phyloP scores from a whole-genome alignment of 108 stramenopile species.

The Cyclotella cryptica region DNA sequence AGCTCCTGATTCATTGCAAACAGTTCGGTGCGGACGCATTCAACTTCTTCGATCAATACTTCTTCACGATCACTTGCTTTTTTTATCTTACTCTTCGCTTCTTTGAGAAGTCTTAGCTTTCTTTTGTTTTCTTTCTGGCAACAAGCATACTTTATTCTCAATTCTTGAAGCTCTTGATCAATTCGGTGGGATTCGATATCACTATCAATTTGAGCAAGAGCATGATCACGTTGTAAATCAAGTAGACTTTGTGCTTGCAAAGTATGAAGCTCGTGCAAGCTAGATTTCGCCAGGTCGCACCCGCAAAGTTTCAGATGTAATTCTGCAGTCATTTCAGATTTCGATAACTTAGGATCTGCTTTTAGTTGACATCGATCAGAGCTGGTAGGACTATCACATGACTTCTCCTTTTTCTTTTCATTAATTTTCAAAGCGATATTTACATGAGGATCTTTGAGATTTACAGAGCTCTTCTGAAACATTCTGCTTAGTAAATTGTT shows the following conservation, averaged over 20 bases:
- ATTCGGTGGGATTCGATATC: not conserved
- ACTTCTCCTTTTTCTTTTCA: not conserved
- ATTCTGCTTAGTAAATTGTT: not conserved
- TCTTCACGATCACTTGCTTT: constrained; percentile 16
- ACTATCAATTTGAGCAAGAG: not conserved
- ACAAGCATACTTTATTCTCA: constrained; percentile 1
- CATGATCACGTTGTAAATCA: constrained; percentile 15
- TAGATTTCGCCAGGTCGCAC: constrained; percentile 23
- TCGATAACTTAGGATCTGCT: not conserved
- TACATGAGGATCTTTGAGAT: not conserved
- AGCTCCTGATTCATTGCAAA: constrained; percentile 14
- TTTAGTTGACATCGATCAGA: not conserved
- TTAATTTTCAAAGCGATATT: not conserved
- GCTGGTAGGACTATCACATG: no score
- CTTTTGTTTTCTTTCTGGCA: constrained; percentile 15
- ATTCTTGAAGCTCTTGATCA: constrained; percentile 6
- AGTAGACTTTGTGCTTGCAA: constrained; percentile 14
- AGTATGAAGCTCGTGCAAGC: constrained; percentile 17
- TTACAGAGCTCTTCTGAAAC: not conserved
- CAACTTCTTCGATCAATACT: constrained; percentile 22
- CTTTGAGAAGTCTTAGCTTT: constrained; percentile 10
- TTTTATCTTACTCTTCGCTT: constrained; percentile 1
- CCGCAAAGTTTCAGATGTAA: constrained; percentile 31
- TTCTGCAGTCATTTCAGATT: not conserved
- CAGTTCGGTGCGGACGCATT: constrained; percentile 27